Base-by-base conservation (phyloP, 1,284 basidiomycete species). In the Blastosporella zonata region DNA sequence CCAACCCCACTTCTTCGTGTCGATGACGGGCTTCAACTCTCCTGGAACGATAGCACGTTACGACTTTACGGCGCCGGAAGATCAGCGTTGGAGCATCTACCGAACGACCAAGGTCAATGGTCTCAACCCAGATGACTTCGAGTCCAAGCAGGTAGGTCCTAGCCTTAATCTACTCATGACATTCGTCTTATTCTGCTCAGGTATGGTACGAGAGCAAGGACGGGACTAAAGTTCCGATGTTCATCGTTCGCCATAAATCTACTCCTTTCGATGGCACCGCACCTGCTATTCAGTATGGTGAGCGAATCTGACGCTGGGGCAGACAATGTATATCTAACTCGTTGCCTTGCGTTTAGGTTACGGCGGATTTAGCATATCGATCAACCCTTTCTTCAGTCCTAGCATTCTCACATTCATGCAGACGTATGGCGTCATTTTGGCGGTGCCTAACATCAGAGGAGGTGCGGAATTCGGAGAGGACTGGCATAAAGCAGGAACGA, bases 221-320 rank as follows among this genome's bases (percentile, higher is more conserved):
- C 60, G 89, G 90, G 0, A 93, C 90, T 2, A 78, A 75, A 43
- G 74, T 94, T 27, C 90, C 91, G 2, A 92, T 94, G 89, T 94
- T 93, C 62, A 77, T 94, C 50, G 89, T 93, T 23, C 77, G 82
- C 43, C 87, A 87, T 61, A 87, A 87, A 62, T 76, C 74, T 18
- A 87, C 85, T 15, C 70, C 76, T 55, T 73, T 81, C 46, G 87
- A 93, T 57, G 90, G 90, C 7, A 85, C 82, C 0, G 87, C 89
- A 0, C 83, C 91, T 3, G 87, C 81, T 0, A 72, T 92, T 21
- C 85, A 92, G 61, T 94, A 92, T 56, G 89, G 87, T 78, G 61
- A 65, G 72, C 63, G n/a, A n/a, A n/a, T n/a, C n/a, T n/a, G n/a
- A n/a, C n/a, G n/a, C n/a, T n/a, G n/a, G n/a, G n/a, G n/a, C n/a